Base-by-base conservation (phyloP, 164 flowering plant species). In the Warburgia ugandensis region DNA sequence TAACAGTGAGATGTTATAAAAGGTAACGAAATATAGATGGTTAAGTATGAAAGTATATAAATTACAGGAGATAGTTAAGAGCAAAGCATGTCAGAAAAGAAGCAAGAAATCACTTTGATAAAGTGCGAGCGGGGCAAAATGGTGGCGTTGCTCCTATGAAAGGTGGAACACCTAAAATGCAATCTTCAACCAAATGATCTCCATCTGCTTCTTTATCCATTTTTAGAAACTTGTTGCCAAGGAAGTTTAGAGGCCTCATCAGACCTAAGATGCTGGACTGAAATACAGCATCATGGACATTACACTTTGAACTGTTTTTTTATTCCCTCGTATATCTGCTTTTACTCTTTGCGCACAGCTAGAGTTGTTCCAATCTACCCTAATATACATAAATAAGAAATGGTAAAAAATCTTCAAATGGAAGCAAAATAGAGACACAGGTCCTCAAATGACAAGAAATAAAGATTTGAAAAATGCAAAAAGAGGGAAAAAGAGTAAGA, bases 231-330 rank as follows among this genome's bases (percentile, higher is more conserved):
- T 85, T 88, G 71, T 68, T 80, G 9, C 75, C 39, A 9, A 83
- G 62, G 12, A 68, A 45, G 64, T 60, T 65, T n/a, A 83, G 33
- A 44, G 89, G 73, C 91, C 91, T 85, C 97, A 88, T 88, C 45
- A 57, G 49, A 51, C 26, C 45, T 57, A 48, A 38, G 25, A 45
- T 56, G n/a, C n/a, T n/a, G n/a, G n/a, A n/a, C n/a, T n/a, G n/a
- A n/a, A n/a, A 5, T 53, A 58, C 23, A 29, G 45, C 14, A 29
- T 22, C 17, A 31, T 49, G 26, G 45, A 44, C n/a, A 20, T 17
- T 30, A 10, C 16, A n/a, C 4, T 12, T 23, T 26, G 39, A n/a
- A 25, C 19, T 28, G 11, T 5, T 3, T 8, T 16, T 9, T 16
- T 4, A 9, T 0, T n/a, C 13, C 12, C 40, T 38, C n/a, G 6